phyloP scores from a whole-genome alignment of 805 yeast species.

The Zygoascus flipseniorum region DNA sequence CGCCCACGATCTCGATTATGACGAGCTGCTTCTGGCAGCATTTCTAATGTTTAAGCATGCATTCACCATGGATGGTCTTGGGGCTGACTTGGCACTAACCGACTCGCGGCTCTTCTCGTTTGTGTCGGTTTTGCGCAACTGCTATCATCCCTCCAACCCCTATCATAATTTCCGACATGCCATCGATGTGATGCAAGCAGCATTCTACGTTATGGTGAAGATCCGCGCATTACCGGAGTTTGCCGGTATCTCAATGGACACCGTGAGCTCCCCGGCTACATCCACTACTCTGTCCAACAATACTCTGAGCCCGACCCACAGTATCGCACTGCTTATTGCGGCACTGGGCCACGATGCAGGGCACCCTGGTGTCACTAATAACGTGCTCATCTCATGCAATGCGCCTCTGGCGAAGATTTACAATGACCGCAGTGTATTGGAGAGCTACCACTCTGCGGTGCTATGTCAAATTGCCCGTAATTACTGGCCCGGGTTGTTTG shows the following conservation, averaged over 20 bases:
- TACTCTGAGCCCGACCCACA: constrained; percentile 33
- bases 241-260: background rate
- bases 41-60: constrained; percentile 43
- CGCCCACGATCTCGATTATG: constrained; percentile 54
- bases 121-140: constrained; percentile 60
- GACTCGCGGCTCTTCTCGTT: constrained; percentile 49
- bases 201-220: constrained; percentile 49
- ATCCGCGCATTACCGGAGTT: constrained; percentile 24
- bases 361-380: constrained; percentile 93
- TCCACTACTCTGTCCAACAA: background rate
- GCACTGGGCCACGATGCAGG: constrained; percentile 94
- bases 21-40: constrained; percentile 58
- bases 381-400: constrained; percentile 47
- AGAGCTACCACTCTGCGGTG: constrained; percentile 68
- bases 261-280: background rate
- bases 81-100: constrained; percentile 13
- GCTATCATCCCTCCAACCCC: constrained; percentile 77
- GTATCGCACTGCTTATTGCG: constrained; percentile 58
- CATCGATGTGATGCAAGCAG: constrained; percentile 88
- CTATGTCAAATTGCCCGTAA: constrained; percentile 44
- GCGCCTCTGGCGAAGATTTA: constrained; percentile 60
- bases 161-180: constrained; percentile 96
- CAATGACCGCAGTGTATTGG: constrained; percentile 64
- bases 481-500: constrained; percentile 39
- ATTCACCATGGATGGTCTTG: constrained; percentile 16